Evolutionary conservation across 768 basidiomycete genomes (phyloP).

Genomic region (Lyophyllum semitale): DNA sequence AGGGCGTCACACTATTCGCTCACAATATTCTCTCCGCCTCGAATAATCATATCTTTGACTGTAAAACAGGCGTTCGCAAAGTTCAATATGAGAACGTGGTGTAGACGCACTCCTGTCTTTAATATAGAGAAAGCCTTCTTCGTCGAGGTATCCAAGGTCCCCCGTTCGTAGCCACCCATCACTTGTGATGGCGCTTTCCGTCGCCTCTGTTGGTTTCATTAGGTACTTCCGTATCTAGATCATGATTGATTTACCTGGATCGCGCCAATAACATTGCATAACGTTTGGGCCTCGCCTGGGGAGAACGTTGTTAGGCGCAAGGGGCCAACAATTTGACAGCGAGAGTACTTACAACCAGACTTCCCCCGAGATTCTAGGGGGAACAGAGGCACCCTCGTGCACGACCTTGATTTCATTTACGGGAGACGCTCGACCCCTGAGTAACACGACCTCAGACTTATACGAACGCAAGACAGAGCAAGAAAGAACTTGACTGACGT

Average conservation of each 20-base stretch:
- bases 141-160: conserved; percentile 53
- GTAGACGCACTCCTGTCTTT: conserved; percentile 48
- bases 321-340: background rate
- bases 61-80: background rate
- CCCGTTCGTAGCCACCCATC: conserved; percentile 65
- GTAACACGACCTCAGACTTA: conserved; percentile 3
- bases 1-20: conserved; percentile 26
- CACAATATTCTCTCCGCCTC: conserved; percentile 64
- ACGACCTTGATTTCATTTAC: conserved; percentile 60
- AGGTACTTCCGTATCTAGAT: background rate
- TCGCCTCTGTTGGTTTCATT: conserved; percentile 37
- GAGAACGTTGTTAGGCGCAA: background rate
- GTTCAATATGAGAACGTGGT: background rate
- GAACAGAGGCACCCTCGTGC: conserved; percentile 33
- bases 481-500: conserved; percentile 38
- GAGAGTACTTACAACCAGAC: conserved; percentile 47
- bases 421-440: conserved; percentile 57
- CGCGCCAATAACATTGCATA: conserved; percentile 65
- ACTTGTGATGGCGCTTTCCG: conserved; percentile 43
- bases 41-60: conserved; percentile 68
- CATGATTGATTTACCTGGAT: conserved; percentile 37
- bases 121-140: conserved; percentile 61
- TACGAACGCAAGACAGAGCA: background rate
- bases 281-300: conserved; percentile 59
- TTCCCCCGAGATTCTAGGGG: conserved; percentile 43